These are phyloP conservation scores for Ramularia endophylla DNA, from an alignment of 2,329 filamentous ascomycete genomes.

Conservation along the genomic window DNA sequence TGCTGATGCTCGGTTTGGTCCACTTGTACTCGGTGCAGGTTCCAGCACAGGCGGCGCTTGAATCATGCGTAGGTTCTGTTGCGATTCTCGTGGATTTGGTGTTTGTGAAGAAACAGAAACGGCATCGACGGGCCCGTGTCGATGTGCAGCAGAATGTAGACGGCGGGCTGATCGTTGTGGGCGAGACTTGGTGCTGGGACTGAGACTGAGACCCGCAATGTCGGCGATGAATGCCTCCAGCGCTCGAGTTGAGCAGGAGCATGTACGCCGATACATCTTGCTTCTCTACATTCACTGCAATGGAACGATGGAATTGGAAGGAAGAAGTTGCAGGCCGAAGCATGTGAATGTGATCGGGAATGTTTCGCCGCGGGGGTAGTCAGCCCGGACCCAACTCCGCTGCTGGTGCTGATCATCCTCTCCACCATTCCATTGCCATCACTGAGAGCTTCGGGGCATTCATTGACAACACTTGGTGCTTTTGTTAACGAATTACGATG, in stretches of 20 bases:
- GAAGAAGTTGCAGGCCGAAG: no score
- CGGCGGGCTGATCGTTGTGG: no score
- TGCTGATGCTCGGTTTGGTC: background rate
- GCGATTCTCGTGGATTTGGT: no score
- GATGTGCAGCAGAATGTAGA: no score
- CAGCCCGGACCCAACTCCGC: background rate
- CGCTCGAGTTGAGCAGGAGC: constrained; percentile 18
- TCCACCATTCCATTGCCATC: no score
- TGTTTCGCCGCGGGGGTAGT: constrained; percentile 6
- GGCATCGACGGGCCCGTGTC: background rate
- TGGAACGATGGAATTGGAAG: no score
- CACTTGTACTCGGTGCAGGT: background rate
- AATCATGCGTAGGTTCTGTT: constrained; percentile 1
- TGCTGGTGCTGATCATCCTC: no score
- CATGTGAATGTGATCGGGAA: background rate
- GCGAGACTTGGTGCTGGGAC: constrained; percentile 10
- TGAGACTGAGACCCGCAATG: constrained; percentile 18
- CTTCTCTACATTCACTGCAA: no score
- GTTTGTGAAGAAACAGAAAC: no score
- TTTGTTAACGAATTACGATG: no score
- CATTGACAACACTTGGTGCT: no score
- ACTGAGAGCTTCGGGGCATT: no score
- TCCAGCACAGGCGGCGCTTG: background rate
- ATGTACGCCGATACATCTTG: constrained; percentile 12
- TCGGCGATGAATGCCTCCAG: constrained; percentile 21